Percentiles rank a stretch among this genome's conserved stretches.
These are phyloP conservation scores for Gloeopeniophorella convolvens DNA, from an alignment of 768 basidiomycete genomes.

Conservation along the genomic window DNA sequence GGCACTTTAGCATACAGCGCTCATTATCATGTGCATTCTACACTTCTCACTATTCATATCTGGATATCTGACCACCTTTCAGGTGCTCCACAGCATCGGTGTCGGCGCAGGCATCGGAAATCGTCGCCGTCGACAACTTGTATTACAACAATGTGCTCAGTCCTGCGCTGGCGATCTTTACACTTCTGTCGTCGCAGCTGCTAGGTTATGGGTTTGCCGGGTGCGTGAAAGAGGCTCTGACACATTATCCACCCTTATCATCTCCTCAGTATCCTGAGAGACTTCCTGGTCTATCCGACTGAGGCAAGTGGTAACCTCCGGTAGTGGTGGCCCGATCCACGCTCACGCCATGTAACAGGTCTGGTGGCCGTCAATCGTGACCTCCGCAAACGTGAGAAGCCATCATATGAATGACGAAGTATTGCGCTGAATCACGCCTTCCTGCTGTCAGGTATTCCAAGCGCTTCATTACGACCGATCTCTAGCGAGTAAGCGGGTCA, in stretches of 20 bases:
- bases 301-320: not conserved
- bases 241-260: not conserved
- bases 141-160: conserved; percentile 36
- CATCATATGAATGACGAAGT: too few species aligned
- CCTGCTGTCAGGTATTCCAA: conserved; percentile 28
- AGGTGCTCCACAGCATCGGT: conserved; percentile 28
- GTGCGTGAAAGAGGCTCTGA: not conserved
- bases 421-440: too few species aligned
- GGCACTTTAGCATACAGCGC: not conserved
- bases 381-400: not conserved
- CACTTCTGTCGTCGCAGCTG: conserved; percentile 34
- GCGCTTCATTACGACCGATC: conserved; percentile 33
- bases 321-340: too few species aligned
- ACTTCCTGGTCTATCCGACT: conserved; percentile 25
- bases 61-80: not conserved
- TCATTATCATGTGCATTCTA: conserved; percentile 11
- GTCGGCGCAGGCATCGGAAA: conserved; percentile 30
- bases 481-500: conserved; percentile 33
- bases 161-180: conserved; percentile 38
- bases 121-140: conserved; percentile 29
- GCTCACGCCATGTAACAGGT: conserved; percentile 6
- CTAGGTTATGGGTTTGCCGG: conserved; percentile 39
- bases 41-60: conserved; percentile 25
- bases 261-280: conserved; percentile 19
- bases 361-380: conserved; percentile 14